phyloP scores from a whole-genome alignment of 257 asterid species.

The Jacaranda mimosifolia region DNA sequence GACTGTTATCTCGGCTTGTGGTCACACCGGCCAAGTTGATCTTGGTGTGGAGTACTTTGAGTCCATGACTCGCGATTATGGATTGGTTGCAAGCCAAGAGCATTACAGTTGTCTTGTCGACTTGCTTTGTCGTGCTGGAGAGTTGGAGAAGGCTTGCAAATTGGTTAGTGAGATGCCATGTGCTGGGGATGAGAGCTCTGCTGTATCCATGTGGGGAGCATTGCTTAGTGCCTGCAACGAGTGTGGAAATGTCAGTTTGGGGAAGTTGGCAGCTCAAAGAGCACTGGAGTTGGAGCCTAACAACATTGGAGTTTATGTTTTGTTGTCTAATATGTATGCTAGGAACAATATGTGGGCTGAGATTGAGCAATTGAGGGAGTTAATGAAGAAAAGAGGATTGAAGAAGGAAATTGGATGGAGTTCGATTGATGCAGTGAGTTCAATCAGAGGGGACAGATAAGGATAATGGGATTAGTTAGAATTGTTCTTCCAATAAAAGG shows the following conservation, averaged over 20 bases:
- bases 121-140: conserved; percentile 85
- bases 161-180: conserved; percentile 54
- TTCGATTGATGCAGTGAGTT: conserved; percentile 46
- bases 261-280: conserved; percentile 72
- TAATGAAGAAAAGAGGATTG: conserved; percentile 64
- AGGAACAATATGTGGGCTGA: conserved; percentile 79
- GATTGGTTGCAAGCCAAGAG: conserved; percentile 64
- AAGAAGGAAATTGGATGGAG: conserved; percentile 83
- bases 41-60: conserved; percentile 75
- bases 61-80: conserved; percentile 63
- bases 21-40: conserved; percentile 84
- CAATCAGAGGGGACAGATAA: conserved; percentile 5
- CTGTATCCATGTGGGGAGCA: conserved; percentile 84
- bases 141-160: conserved; percentile 73
- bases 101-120: conserved; percentile 87
- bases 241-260: conserved; percentile 71
- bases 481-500: too few species aligned
- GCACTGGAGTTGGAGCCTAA: conserved; percentile 81
- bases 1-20: conserved; percentile 84
- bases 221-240: conserved; percentile 82
- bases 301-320: conserved; percentile 71
- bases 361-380: conserved; percentile 70
- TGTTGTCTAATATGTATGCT: conserved; percentile 83
- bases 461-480: too few species aligned
- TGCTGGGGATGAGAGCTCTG: conserved; percentile 30